Base-by-base conservation (phyloP, 2,329 filamentous ascomycete species). In the Fusarium devonianum region DNA sequence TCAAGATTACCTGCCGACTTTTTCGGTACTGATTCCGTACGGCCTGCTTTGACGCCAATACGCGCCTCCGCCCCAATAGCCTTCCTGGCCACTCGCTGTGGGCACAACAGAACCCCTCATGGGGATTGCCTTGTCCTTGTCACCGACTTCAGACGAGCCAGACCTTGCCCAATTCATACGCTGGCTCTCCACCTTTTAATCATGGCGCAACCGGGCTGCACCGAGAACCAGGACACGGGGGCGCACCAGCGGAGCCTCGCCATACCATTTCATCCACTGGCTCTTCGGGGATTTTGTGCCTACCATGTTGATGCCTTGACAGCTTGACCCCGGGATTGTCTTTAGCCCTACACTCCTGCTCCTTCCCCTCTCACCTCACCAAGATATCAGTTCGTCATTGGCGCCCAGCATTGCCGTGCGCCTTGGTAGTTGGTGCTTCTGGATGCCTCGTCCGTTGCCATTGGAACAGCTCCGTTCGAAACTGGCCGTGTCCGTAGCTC, bases 151-250 rank as follows among this genome's bases (percentile, higher is more conserved):
- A 42, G 16, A 40, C 22, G 41, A 32, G 33, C 16, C 39, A 18
- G 35, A n/a, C 43, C 43, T 40, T 47, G 43, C 28, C 21, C 21
- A 40, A 34, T 36, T 52, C 37, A 47, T 47, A 55, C 55, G 41
- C 42, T 51, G 34, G 34, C 28, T 47, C 51, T 38, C 62, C 60
- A 63, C 62, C 49, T 37, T 34, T 49, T 34, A 39, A 64, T 63
- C 62, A 59, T 64, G 57, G 61, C 56, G 26, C 49, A 37, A 42
- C 55, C 56, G 47, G 57, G 38, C 50, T 58, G 62, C 63, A 38
- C 62, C 63, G 53, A 63, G 53, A 63, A 65, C 63, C 63, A 49
- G 63, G 63, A 65, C 48, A 56, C 62, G 59, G 60, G 59, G 57
- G 46, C 39, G 29, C 45, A 30, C 44, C 41, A 41, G 58, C 49